Evolutionary conservation across 1,284 basidiomycete species (phyloP).

Genomic region (Singerocomus inundabilis): DNA sequence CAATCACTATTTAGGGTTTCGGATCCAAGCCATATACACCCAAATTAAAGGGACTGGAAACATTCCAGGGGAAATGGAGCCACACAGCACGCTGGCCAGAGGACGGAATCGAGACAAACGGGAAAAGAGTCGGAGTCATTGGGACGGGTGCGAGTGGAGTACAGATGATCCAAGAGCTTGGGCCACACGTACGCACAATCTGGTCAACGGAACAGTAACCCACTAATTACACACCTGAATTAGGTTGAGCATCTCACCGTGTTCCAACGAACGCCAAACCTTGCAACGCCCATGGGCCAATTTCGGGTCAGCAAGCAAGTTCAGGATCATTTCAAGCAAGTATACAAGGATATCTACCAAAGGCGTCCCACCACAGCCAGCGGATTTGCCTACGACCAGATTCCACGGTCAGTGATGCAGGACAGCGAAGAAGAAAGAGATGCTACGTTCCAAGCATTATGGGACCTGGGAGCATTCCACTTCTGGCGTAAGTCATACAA

Average conservation of each 20-base stretch:
- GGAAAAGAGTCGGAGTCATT: constrained; percentile 20
- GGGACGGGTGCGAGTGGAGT: constrained; percentile 23
- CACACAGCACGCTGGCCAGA: constrained; percentile 20
- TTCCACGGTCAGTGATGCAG: constrained; percentile 10
- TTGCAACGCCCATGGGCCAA: constrained; percentile 15
- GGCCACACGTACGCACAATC: constrained; percentile 7
- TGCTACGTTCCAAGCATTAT: constrained; percentile 6
- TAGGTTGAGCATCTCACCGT: constrained; percentile 17
- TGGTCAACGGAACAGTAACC: neutral
- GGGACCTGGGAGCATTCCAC: constrained; percentile 13
- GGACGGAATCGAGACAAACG: constrained; percentile 13
- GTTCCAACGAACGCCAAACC: constrained; percentile 21
- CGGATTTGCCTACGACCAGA: neutral
- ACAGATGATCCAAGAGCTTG: constrained; percentile 17
- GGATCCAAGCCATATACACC: constrained; percentile 18
- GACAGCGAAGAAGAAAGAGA: constrained; percentile 16
- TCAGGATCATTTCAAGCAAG: constrained; percentile 14
- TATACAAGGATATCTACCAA: constrained; percentile 6
- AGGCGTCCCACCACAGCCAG: constrained; percentile 5
- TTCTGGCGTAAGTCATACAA: constrained; percentile 13
- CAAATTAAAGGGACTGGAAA: constrained; percentile 11
- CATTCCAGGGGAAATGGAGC: constrained; percentile 8
- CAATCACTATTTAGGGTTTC: constrained; percentile 3
- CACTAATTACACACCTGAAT: neutral
- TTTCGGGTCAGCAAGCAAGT: constrained; percentile 5